Base-by-base conservation (phyloP, 768 basidiomycete genomes). In the Mycena belliarum region DNA sequence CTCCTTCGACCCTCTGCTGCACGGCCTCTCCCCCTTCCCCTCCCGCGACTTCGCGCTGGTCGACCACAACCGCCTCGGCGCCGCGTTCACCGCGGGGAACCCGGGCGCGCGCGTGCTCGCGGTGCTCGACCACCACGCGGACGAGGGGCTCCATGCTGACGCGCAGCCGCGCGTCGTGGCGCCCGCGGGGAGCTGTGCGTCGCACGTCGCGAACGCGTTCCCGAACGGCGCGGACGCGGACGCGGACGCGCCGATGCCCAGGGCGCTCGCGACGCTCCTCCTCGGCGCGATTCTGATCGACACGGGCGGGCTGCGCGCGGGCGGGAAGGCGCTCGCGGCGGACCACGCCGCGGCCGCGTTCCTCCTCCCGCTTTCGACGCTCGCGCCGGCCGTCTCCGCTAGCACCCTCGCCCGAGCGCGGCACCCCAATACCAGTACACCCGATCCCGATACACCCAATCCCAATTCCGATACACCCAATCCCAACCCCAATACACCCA, bases 61-160 rank as follows among this genome's bases (percentile, higher is more conserved):
- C 42, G 97, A 99, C 71, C 95, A 98, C 72, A 99, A 98, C 67
- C 76, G 77, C 8, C 79, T 97, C 21, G 73, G 70, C 25, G 65
- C 74, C 1, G 65, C 66, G 35, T 88, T 83, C 68, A 61, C 72
- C 2, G 37, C 58, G 3, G 68, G 73, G 38, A 78, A 77, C 59
- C 71, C 77, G 0, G 67, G 70, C 33, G 73, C 77, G 0, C 71
- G 73, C n/a, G 92, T 98, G 11, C 77, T 82, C 0, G 87, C 89
- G 3, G 77, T 98, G 51, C 75, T 98, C 25, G 97, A 99, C 70
- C 96, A 99, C 68, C 95, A 98, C 67, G 85, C 79, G 16, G 96
- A 99, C 70, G 95, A 98, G 66, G 77, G 80, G 0, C 70, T 79
- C 2, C 82, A 97, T 70, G 71, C 69, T 6, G 79, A 82, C 51